Base-by-base conservation (phyloP, 2,329 filamentous ascomycete species). In the Apiospora saccharicola region DNA sequence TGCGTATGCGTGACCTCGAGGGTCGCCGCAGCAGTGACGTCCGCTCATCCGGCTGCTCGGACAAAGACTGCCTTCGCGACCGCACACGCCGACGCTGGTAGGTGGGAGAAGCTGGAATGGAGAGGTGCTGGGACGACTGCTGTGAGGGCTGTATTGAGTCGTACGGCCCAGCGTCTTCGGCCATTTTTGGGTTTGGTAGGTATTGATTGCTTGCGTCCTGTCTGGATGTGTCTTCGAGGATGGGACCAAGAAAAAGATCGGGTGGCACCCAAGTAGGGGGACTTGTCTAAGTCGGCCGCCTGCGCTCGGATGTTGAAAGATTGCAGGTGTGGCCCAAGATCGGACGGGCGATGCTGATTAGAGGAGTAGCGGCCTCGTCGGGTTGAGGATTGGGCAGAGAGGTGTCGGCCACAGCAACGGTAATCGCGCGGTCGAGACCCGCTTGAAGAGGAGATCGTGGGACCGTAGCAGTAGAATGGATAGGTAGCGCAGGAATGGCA, bases 81-180 rank as follows among this genome's bases (percentile, higher is more conserved):
- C 68, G 68, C 19, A 70, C 44, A 26, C 47, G 34, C 8, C 68
- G 68, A 19, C 68, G 68, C 46, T 37, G 47, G 16, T 24, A 12
- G 22, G 49, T 70, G 24, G 68, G 68, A 12, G 68, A 70, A 44
- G 47, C 46, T 12, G 68, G 68, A 10, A 57, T 10, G 10, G 68
- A 57, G 19, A 70, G 47, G 22, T 53, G 68, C 47, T 70, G 68
- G 4, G 68, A 70, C 1, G 46, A 53, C 24, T 49, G 47, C 47
- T 70, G 68, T 10, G 68, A 57, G n/a, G 68, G 68, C 46, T 34
- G 68, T 6, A 57, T 22, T 30, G 68, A 70, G 68, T 70, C 68
- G 68, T 70, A 70, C 47, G 68, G 68, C 46, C 68, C 68, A 70
- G 26, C 47, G 37, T 70, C 67, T 37, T 69, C 68, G 34, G 68